phyloP scores from a whole-genome alignment of 208 protist genomes.

The Tritrichomonas musculus region DNA sequence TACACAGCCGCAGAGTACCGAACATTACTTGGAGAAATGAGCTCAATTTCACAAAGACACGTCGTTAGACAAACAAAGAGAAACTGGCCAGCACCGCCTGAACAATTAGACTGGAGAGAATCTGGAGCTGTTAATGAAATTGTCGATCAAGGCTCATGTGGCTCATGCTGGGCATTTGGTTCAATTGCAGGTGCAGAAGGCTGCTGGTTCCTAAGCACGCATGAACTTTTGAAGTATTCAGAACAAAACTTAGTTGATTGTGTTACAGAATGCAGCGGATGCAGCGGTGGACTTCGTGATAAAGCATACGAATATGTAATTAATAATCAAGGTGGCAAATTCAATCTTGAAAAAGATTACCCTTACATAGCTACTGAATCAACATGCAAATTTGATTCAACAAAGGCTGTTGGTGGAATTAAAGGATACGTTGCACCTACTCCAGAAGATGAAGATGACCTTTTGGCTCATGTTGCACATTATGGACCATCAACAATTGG shows the following conservation, averaged over 20 bases:
- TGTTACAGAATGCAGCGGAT: conserved; percentile 20
- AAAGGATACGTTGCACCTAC: neutral
- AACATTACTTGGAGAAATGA: neutral
- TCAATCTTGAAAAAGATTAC: neutral
- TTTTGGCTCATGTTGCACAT: neutral
- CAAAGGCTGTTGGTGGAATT: neutral
- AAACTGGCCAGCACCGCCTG: neutral
- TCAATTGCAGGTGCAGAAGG: neutral
- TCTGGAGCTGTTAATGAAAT: neutral
- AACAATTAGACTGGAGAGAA: neutral
- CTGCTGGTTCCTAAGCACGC: neutral
- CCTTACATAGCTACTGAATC: neutral
- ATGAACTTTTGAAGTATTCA: neutral
- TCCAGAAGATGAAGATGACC: conserved; percentile 39
- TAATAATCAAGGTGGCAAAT: neutral
- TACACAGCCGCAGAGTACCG: neutral
- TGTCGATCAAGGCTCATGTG: neutral
- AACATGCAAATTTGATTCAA: neutral
- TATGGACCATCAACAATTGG: conserved; percentile 41
- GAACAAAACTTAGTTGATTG: neutral
- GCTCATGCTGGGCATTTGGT: neutral
- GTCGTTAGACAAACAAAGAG: neutral
- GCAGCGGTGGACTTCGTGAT: conserved; percentile 35
- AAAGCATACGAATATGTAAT: conserved; percentile 35
- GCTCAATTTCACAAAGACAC: neutral